Base-by-base conservation (phyloP, 2,329 filamentous ascomycete species). In the Penicillium sp. region DNA sequence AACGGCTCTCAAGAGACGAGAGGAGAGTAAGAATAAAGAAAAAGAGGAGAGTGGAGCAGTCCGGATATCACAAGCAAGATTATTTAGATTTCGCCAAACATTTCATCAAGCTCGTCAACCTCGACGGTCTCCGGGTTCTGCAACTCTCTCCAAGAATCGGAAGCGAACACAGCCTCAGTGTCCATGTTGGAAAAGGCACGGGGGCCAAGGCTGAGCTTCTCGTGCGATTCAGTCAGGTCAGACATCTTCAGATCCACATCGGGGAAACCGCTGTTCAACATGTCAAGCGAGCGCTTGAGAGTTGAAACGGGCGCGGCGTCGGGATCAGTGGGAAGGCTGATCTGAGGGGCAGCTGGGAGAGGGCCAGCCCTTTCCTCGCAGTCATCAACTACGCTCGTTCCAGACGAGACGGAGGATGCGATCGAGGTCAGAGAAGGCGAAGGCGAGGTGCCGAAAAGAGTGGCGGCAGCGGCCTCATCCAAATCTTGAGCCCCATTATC, bases 61-160 rank as follows among this genome's bases (percentile, higher is more conserved):
- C 21, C 47, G 16, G 9, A 19, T 22, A 48, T 35, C 19, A 19
- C 37, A 48, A n/a, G 22, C 31, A 37, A 16, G 22, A 53, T 45
- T 26, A 57, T 58, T 82, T 77, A 91, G 73, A 86, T 91, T 64
- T 85, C 87, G 70, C 90, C 88, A 68, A 97, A 85, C 72, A 97
- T 84, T 66, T 90, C 86, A 70, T 98, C 93, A 24, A 98, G 86
- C 80, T 99, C 95, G 47, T 96, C 91, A 48, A 98, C 85, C 73
- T 96, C 92, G 65, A 98, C 88, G 63, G 87, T 90, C 78, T 98
- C 95, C 1, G 93, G 92, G 71, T 87, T 91, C 71, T 82, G 82
- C 68, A 86, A 74, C 57, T 85, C 83, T 71, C 83, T 83, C 69
- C 89, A 88, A 77, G 80, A 79, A 44, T 77, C 76, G 77, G 80